Conservation (phyloP, 1,284 basidiomycete species). For the Boletus hoseneyae region DNA sequence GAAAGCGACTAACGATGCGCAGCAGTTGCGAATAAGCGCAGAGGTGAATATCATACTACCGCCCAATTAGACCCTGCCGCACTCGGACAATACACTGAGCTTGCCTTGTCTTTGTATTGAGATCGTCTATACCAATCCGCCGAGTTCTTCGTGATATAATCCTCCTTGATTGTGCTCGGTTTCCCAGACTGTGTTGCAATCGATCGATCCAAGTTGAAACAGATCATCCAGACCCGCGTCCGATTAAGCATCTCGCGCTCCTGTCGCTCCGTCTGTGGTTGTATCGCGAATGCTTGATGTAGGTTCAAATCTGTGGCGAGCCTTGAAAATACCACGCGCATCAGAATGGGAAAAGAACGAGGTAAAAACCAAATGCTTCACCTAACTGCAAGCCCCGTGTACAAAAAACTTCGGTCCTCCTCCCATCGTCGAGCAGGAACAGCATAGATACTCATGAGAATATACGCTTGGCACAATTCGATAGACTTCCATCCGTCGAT, state of each 20-base stretch:
- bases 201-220: slow-evolving; percentile 81
- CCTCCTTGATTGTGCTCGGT: slow-evolving; percentile 81
- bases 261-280: slow-evolving; percentile 59
- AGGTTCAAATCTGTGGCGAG: slow-evolving; percentile 86
- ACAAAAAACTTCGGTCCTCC: slow-evolving; percentile 79
- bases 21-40: slow-evolving; percentile 69
- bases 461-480: slow-evolving; percentile 58
- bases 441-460: slow-evolving; percentile 75
- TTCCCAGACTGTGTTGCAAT: slow-evolving; percentile 86
- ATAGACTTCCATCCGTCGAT: slow-evolving; percentile 77
- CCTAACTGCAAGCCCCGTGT: slow-evolving; percentile 77
- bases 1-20: slow-evolving; percentile 68
- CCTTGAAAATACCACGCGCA: slow-evolving; percentile 24
- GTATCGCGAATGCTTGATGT: slow-evolving; percentile 61
- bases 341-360: no score
- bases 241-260: slow-evolving; percentile 81
- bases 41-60: slow-evolving; percentile 68
- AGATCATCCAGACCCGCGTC: slow-evolving; percentile 81
- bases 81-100: slow-evolving; percentile 17
- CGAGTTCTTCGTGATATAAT: slow-evolving; percentile 73
- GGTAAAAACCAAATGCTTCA: slow-evolving; percentile 24
- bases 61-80: slow-evolving; percentile 1
- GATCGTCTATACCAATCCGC: slow-evolving; percentile 76
- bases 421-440: slow-evolving; percentile 80
- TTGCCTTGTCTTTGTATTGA: slow-evolving; percentile 54